These are phyloP conservation scores for Zopfia rhizophila DNA, from an alignment of 2,329 filamentous ascomycete genomes.

Conservation along the genomic window DNA sequence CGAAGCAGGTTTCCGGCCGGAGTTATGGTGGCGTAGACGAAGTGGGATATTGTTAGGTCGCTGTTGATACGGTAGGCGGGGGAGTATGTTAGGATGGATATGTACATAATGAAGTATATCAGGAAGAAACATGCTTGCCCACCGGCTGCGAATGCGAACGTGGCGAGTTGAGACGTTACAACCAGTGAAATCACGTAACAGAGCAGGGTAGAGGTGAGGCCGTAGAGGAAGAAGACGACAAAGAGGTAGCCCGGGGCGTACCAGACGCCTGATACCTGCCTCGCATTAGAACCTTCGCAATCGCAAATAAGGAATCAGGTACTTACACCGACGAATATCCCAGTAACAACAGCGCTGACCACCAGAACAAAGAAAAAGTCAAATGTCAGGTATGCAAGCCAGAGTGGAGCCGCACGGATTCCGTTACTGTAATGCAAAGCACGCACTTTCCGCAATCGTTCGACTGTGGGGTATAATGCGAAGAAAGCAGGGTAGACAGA, in stretches of 20 bases:
- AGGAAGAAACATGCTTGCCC: constrained; percentile 70
- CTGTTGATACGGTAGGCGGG: constrained; percentile 75
- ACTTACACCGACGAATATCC: constrained; percentile 70
- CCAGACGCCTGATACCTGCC: constrained; percentile 69
- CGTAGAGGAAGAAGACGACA: constrained; percentile 81
- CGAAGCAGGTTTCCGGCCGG: constrained; percentile 81
- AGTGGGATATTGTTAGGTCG: constrained; percentile 76
- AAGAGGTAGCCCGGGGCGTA: constrained; percentile 86
- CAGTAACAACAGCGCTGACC: constrained; percentile 72
- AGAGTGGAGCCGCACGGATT: constrained; percentile 81
- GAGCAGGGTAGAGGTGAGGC: constrained; percentile 78
- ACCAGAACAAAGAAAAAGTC: constrained; percentile 80
- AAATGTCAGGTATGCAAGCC: constrained; percentile 83
- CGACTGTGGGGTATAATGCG: constrained; percentile 86
- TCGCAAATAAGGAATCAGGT: not conserved
- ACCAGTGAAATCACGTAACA: constrained; percentile 86
- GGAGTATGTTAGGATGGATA: constrained; percentile 76
- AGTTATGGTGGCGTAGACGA: constrained; percentile 76
- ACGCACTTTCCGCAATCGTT: constrained; percentile 80
- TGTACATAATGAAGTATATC: constrained; percentile 59
- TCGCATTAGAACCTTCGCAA: not conserved
- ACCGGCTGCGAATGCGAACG: constrained; percentile 85
- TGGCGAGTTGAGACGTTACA: constrained; percentile 79
- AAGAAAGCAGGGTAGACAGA: constrained; percentile 86
- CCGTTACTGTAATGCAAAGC: constrained; percentile 93